Evolutionary conservation across 805 yeast species (phyloP), one percentile per base, ranked within the genome.

Genomic region (Candida parachauliodes): DNA sequence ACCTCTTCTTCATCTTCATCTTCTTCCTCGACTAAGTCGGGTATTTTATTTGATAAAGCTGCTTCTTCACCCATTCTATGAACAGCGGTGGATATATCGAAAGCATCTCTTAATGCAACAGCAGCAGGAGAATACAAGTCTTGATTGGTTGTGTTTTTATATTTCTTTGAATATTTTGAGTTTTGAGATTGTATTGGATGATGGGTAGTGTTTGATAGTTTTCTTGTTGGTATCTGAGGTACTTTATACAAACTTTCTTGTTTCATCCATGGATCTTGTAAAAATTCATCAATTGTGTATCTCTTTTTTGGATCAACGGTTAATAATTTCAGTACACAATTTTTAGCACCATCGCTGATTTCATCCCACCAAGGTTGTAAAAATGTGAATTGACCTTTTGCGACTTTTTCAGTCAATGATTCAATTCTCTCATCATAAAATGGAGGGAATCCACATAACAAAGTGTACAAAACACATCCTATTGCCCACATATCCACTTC

Each of bases 401-500:
- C 86, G 16, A 85, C 89, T 49, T 84, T 83, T 46, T 77, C 83
- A 4, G 94, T 84, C 42, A 85, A 68, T 2, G 74, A 70, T 42
- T 83, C 89, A 43, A 82, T 81, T 42, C 80, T 66, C 53, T 85
- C 93, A 54, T 87, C 94, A 60, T 88, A 93, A 55, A 93, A 93
- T 4, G 98, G 98, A 1, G 98, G 98, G 63, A 93, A 93, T 3
- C 98, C 98, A 65, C 98, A 93, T 24, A 93, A 66, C 29, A 93
- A 68, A 0, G 98, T 93, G 56, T 93, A 93, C 39, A 93, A 64
- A 0, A 93, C 96, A 64, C 98, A 93, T 0, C 98, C 98, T 38
- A 93, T 69, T 4, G 97, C 97, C 98, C 98, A 93, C 93, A 93
- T 87, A 58, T 93, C 98, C 25, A 93, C 98, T 46, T 88, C 83